Evolutionary conservation across 495 filamentous ascomycete genomes (phyloP).

Genomic region (Bacidia rubella): DNA sequence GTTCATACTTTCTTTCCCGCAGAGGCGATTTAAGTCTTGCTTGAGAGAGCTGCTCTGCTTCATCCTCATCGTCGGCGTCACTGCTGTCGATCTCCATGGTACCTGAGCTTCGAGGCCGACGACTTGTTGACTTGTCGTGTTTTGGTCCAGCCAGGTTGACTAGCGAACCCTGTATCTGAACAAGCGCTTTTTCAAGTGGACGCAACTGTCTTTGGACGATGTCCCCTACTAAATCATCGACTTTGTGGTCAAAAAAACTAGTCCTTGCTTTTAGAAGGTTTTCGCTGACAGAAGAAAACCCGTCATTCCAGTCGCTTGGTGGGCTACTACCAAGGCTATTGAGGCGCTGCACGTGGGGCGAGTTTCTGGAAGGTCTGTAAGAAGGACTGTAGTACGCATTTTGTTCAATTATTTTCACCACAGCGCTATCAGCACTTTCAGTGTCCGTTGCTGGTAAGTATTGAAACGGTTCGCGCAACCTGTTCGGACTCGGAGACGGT

Average conservation of each 20-base stretch:
- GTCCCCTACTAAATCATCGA: slow-evolving; percentile 69
- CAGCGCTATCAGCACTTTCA: slow-evolving; percentile 16
- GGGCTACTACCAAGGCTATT: slow-evolving; percentile 50
- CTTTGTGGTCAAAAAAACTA: slow-evolving; percentile 74
- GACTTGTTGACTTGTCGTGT: slow-evolving; percentile 15
- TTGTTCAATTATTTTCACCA: slow-evolving; percentile 11
- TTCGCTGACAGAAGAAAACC: slow-evolving; percentile 69
- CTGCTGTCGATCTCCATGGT: slow-evolving; percentile 58
- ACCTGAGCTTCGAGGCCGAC: slow-evolving; percentile 37
- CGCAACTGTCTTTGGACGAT: slow-evolving; percentile 62
- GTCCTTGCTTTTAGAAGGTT: slow-evolving; percentile 61
- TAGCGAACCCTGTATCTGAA: slow-evolving; percentile 57
- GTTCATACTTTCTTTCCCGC: slow-evolving; percentile 66
- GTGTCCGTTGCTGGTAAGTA: slow-evolving; percentile 20
- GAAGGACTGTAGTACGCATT: slow-evolving; percentile 17
- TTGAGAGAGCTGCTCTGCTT: slow-evolving; percentile 37
- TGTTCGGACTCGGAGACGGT: slow-evolving; percentile 60
- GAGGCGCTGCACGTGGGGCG: slow-evolving; percentile 50
- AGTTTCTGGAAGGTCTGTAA: slow-evolving; percentile 22
- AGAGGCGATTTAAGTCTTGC: slow-evolving; percentile 32
- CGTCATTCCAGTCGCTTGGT: slow-evolving; percentile 82
- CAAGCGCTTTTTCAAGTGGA: slow-evolving; percentile 67
- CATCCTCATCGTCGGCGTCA: slow-evolving; percentile 92
- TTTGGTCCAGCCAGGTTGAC: slow-evolving; percentile 32
- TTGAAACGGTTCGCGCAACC: slow-evolving; percentile 36